Conservation (phyloP, 2,329 filamentous ascomycete species). For the Fusarium falciforme region DNA sequence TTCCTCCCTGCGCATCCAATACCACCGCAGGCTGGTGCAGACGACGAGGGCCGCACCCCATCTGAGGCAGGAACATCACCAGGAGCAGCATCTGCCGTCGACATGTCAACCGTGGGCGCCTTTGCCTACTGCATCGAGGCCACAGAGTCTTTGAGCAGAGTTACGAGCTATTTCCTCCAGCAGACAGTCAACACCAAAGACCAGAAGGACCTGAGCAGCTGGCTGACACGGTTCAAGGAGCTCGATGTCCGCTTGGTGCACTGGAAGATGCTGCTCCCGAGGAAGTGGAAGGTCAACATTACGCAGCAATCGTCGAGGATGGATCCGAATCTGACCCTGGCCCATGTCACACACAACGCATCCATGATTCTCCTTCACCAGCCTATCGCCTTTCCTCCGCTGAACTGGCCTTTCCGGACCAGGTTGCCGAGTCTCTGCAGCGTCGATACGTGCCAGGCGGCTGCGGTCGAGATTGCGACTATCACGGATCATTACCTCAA, state of each 20-base stretch:
- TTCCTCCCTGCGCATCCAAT: slow-evolving; percentile 43
- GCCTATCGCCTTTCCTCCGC: slow-evolving; percentile 54
- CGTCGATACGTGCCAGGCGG: slow-evolving; percentile 57
- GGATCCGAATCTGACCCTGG: slow-evolving; percentile 60
- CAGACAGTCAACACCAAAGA: slow-evolving; percentile 52
- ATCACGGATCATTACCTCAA: slow-evolving; percentile 57
- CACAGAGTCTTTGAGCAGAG: slow-evolving; percentile 55
- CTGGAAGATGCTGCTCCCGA: slow-evolving; percentile 35
- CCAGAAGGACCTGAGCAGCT: slow-evolving; percentile 50
- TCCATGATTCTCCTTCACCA: slow-evolving; percentile 61
- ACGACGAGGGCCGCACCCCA: slow-evolving; percentile 13
- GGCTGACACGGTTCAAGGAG: slow-evolving; percentile 58
- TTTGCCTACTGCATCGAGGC: slow-evolving; percentile 58
- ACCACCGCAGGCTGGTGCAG: neutral
- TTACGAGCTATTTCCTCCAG: slow-evolving; percentile 56
- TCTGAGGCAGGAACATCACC: slow-evolving; percentile 25
- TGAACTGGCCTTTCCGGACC: slow-evolving; percentile 48
- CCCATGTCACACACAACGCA: slow-evolving; percentile 60
- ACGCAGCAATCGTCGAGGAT: slow-evolving; percentile 43
- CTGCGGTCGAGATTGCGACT: slow-evolving; percentile 55
- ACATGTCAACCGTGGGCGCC: slow-evolving; percentile 53
- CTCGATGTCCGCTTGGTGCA: slow-evolving; percentile 53
- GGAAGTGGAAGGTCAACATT: slow-evolving; percentile 37
- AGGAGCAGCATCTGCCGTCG: slow-evolving; percentile 28
- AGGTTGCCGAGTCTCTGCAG: slow-evolving; percentile 55